Evolutionary conservation across 305 asterid genomes (phyloP).

Genomic region (Solanum hybrid): DNA sequence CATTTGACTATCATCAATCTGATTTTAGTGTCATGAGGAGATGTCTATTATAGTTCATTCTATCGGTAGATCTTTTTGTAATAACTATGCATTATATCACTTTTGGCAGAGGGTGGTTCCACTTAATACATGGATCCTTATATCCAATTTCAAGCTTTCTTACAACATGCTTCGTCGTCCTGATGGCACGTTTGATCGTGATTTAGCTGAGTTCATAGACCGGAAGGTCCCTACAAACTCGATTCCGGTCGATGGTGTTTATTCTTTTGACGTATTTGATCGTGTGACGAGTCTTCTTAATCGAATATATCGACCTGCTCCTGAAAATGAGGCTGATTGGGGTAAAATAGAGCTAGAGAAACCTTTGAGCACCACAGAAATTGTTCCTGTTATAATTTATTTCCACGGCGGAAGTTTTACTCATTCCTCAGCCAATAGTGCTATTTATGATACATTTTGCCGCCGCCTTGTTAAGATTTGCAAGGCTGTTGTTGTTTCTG

Average conservation of each 20-base stretch:
- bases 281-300: conserved; percentile 15
- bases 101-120: conserved; percentile 29
- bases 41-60: not conserved
- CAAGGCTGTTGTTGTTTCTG: conserved; percentile 27
- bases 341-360: conserved; percentile 18
- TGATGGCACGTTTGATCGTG: conserved; percentile 26
- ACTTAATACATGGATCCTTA: conserved; percentile 29
- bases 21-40: not conserved
- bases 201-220: conserved; percentile 25
- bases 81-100: not conserved
- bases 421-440: conserved; percentile 29
- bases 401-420: conserved; percentile 35
- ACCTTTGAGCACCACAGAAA: conserved; percentile 11
- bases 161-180: conserved; percentile 28
- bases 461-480: conserved; percentile 20
- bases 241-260: conserved; percentile 22
- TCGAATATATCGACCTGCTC: conserved; percentile 20
- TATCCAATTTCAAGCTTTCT: conserved; percentile 26
- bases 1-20: not conserved
- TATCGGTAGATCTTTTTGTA: not conserved
- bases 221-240: conserved; percentile 23
- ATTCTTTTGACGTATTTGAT: conserved; percentile 27
- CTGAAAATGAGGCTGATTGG: conserved; percentile 5
- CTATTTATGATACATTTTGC: conserved; percentile 26
- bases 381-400: conserved; percentile 25